Conservation (phyloP, 805 yeast species). For the Blastobotrys attinorum region DNA sequence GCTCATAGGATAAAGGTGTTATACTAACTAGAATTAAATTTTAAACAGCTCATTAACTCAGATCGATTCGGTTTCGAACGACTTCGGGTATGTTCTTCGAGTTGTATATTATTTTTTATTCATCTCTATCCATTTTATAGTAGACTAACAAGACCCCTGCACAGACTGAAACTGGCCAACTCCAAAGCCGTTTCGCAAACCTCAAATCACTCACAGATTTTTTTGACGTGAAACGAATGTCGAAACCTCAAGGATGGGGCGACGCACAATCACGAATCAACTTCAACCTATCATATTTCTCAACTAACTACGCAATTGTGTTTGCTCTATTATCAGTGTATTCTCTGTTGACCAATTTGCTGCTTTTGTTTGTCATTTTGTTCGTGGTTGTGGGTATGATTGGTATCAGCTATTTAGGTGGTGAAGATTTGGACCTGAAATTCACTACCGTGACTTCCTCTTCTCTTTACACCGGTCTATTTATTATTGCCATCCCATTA, state of each 20-base stretch:
- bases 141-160: not conserved
- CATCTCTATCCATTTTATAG: too few species aligned
- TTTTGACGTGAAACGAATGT: conserved; percentile 79
- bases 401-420: conserved; percentile 72
- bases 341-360: conserved; percentile 77
- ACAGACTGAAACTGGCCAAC: conserved; percentile 11
- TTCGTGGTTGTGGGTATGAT: conserved; percentile 67
- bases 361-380: conserved; percentile 71
- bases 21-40: not conserved
- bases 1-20: too few species aligned
- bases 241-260: conserved; percentile 83
- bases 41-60: conserved; percentile 28
- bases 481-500: conserved; percentile 69
- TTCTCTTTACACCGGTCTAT: conserved; percentile 76
- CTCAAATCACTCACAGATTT: conserved; percentile 89
- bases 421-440: conserved; percentile 68
- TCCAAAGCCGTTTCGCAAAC: conserved; percentile 60
- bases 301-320: conserved; percentile 75
- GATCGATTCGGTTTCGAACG: conserved; percentile 46
- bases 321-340: conserved; percentile 68
- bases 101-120: not conserved
- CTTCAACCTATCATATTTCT: conserved; percentile 79
- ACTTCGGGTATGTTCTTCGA: conserved; percentile 30
- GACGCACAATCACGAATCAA: conserved; percentile 85
- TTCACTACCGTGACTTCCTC: conserved; percentile 64